Conservation (phyloP, 345 rosid genomes). For the Euclidium syriacum region DNA sequence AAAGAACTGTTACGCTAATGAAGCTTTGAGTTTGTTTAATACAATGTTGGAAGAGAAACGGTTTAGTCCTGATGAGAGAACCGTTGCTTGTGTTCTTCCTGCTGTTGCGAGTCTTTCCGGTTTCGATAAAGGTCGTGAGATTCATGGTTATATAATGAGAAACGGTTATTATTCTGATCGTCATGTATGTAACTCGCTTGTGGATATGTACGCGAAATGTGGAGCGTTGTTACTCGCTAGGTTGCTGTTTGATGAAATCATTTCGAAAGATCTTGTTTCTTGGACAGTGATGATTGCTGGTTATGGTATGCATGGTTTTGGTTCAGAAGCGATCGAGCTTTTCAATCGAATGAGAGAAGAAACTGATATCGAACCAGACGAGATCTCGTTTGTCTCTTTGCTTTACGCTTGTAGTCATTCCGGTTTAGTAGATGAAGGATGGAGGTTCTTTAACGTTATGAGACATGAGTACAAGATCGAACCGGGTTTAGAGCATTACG, state of each 20-base stretch:
- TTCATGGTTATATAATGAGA: conserved; percentile 54
- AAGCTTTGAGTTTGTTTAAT: conserved; percentile 47
- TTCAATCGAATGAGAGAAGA: conserved; percentile 44
- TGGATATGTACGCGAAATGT: conserved; percentile 66
- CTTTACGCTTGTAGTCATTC: conserved; percentile 73
- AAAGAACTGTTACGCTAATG: conserved; percentile 50
- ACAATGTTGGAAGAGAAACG: conserved; percentile 38
- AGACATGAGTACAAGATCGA: conserved; percentile 52
- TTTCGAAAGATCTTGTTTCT: conserved; percentile 56
- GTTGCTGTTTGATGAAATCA: conserved; percentile 48
- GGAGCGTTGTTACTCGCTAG: conserved; percentile 51
- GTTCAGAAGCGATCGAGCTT: conserved; percentile 53
- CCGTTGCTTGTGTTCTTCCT: conserved; percentile 62
- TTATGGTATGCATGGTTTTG: conserved; percentile 79
- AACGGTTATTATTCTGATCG: conserved; percentile 39
- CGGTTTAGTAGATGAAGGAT: conserved; percentile 65
- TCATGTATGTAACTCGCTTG: conserved; percentile 59
- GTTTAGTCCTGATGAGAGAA: conserved; percentile 44
- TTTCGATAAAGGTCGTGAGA: conserved; percentile 60
- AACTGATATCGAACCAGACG: conserved; percentile 49
- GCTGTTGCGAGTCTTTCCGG: conserved; percentile 72
- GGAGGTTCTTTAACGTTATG: conserved; percentile 67
- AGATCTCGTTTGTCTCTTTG: conserved; percentile 57
- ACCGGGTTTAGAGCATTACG: conserved; percentile 63
- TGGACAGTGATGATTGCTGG: conserved; percentile 87